Conservation (phyloP, 1,139 yeast genomes). For the Suhomyces chickasaworum region DNA sequence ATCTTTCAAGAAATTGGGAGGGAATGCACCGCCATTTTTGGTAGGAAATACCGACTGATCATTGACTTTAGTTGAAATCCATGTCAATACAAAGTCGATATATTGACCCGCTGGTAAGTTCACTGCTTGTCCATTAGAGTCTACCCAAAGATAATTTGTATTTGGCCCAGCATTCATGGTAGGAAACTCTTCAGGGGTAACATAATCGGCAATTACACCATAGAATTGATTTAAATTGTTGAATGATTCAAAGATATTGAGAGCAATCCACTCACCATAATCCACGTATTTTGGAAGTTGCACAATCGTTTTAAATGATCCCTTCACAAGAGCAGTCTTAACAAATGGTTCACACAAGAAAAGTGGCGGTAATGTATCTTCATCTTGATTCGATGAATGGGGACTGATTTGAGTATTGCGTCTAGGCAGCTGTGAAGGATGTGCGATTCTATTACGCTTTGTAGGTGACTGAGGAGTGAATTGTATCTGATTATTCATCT, state of each 20-base stretch:
- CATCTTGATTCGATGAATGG: conserved; percentile 11
- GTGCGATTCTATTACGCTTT: conserved; percentile 28
- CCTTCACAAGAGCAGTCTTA: conserved; percentile 91
- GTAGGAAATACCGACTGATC: conserved; percentile 94
- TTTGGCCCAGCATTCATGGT: conserved; percentile 96
- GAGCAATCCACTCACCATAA: conserved; percentile 91
- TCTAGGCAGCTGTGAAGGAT: conserved; percentile 28
- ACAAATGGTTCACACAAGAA: conserved; percentile 93
- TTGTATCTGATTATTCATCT: conserved; percentile 25
- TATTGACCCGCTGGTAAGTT: conserved; percentile 92
- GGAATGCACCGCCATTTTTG: conserved; percentile 89
- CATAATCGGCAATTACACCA: conserved; percentile 84
- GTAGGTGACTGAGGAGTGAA: conserved; percentile 37
- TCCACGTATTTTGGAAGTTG: conserved; percentile 95
- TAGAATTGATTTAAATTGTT: conserved; percentile 84
- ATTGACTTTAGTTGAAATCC: conserved; percentile 86
- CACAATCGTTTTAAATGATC: conserved; percentile 95
- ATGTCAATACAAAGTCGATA: conserved; percentile 85
- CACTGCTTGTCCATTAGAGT: conserved; percentile 71
- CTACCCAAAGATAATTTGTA: conserved; percentile 90
- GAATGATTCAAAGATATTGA: conserved; percentile 87
- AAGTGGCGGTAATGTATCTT: conserved; percentile 37
- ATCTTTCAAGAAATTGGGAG: conserved; percentile 79
- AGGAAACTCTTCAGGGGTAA: conserved; percentile 85
- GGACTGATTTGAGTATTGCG: conserved; percentile 17